Base-by-base conservation (phyloP, 805 yeast genomes). In the Brettanomyces naardenensis region DNA sequence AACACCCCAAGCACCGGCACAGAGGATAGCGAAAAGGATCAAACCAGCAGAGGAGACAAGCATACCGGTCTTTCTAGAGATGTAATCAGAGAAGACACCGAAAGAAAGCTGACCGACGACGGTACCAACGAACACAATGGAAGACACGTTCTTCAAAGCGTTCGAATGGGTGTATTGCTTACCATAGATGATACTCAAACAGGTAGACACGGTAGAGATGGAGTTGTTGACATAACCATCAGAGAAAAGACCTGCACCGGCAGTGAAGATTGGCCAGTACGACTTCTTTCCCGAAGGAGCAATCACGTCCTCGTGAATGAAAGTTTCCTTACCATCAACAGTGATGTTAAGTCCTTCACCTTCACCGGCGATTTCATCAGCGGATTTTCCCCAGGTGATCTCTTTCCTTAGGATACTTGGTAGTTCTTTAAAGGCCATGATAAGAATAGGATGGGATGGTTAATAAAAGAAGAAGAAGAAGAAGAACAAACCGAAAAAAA, bases 191-290 rank as follows among this genome's bases (percentile, higher is more conserved):
- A 54, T 62, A 14, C 70, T 57, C 45, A 89, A 67, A 64, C 89
- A 78, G 14, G 89, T 76, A 26, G 80, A 69, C 14, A 81, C 94
- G 7, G 92, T 72, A 42, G 85, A 73, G 40, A 86, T 82, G 37
- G 92, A 78, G 62, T 85, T 86, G 58, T 88, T 88, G 43, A 86
- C 81, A 56, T 88, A 89, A 38, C 97, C 97, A 61, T 90, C 97
- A 27, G 94, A 80, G 61, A 89, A 88, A 33, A 89, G 68, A 38
- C 96, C 97, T 0, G 95, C 92, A 44, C 97, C 97, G 1, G 95
- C 79, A 10, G 86, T 79, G 44, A 82, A 66, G 35, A 84, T 77
- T 5, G 92, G 78, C 81, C 87, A 73, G 46, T 61, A 52, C 5
- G 53, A 44, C 25, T 45, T 56, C 13, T 46, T 38, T 18, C 46